Evolutionary conservation across 768 basidiomycete species (phyloP).

Genomic region (Infundibulicybe gibba): DNA sequence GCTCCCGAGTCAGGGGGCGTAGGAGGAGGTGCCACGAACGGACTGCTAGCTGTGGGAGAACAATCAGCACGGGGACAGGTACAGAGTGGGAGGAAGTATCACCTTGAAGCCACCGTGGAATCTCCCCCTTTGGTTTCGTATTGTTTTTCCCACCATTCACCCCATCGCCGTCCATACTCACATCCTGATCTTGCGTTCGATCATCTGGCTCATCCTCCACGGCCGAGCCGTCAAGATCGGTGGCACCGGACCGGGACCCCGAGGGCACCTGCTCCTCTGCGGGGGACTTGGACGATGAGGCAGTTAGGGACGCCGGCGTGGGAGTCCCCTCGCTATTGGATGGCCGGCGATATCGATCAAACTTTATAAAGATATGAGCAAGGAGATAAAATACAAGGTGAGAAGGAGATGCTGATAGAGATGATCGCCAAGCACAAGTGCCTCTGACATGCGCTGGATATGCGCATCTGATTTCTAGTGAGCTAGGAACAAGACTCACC

Average conservation of each 20-base stretch:
- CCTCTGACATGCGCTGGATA: too few species aligned
- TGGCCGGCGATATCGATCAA: constrained; percentile 46
- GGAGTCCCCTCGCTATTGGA: constrained; percentile 21
- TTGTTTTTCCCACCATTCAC: too few species aligned
- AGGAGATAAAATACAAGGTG: not conserved
- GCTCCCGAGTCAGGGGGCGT: constrained; percentile 24
- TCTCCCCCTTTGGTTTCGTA: constrained; percentile 19
- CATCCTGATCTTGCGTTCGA: too few species aligned
- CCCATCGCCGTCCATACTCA: too few species aligned
- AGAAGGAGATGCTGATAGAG: constrained; percentile 3
- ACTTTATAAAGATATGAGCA: constrained; percentile 19
- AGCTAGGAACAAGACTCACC: constrained; percentile 37
- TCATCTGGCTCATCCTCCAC: too few species aligned
- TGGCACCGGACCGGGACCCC: constrained; percentile 8
- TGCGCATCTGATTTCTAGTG: not conserved
- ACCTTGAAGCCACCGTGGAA: constrained; percentile 15
- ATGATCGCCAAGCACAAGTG: not conserved
- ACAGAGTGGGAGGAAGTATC: not conserved
- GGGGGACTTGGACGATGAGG: constrained; percentile 6
- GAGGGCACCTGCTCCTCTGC: constrained; percentile 8
- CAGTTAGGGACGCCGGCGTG: constrained; percentile 8
- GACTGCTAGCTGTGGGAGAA: constrained; percentile 23
- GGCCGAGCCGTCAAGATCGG: too few species aligned
- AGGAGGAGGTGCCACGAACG: constrained; percentile 29
- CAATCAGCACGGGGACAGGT: not conserved